Conservation (phyloP, 768 basidiomycete genomes). For the Erythrobasidium yunnanense region DNA sequence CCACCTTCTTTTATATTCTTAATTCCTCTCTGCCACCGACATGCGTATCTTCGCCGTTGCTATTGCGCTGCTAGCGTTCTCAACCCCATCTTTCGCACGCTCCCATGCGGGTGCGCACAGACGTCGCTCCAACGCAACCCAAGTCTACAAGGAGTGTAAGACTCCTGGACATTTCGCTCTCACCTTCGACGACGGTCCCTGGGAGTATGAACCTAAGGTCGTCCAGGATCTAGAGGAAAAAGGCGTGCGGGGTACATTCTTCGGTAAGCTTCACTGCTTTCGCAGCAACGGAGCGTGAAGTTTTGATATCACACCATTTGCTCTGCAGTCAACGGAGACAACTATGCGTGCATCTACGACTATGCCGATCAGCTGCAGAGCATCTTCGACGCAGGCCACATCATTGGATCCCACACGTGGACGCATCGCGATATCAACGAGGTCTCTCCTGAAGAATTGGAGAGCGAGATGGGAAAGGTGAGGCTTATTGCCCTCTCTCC, state of each 20-base stretch:
- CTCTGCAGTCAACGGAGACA: conserved; percentile 17
- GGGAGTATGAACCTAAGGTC: conserved; percentile 1
- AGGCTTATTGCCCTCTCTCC: too few relatives aligned
- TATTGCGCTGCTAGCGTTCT: background rate
- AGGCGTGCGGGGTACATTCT: conserved; percentile 4
- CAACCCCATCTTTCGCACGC: background rate
- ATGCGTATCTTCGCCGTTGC: too few relatives aligned
- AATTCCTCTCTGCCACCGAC: background rate
- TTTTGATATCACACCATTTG: too few relatives aligned
- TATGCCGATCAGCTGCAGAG: background rate
- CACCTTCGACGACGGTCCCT: conserved; percentile 18
- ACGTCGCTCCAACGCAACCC: too few relatives aligned
- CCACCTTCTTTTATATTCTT: too few relatives aligned
- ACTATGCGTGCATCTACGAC: conserved; percentile 15
- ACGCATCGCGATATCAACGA: too few relatives aligned
- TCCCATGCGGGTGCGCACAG: background rate
- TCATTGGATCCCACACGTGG: conserved; percentile 6
- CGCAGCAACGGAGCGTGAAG: too few relatives aligned
- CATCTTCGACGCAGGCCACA: background rate
- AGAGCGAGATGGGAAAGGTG: too few relatives aligned
- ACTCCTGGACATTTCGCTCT: conserved; percentile 10
- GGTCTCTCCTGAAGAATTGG: too few relatives aligned
- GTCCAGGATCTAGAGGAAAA: conserved; percentile 50
- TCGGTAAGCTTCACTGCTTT: too few relatives aligned
- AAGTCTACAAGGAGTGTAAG: conserved; percentile 7